Evolutionary conservation across 2,329 filamentous ascomycete genomes (phyloP), one percentile per base, ranked within the genome.

Genomic region (Falciphora oryzae): DNA sequence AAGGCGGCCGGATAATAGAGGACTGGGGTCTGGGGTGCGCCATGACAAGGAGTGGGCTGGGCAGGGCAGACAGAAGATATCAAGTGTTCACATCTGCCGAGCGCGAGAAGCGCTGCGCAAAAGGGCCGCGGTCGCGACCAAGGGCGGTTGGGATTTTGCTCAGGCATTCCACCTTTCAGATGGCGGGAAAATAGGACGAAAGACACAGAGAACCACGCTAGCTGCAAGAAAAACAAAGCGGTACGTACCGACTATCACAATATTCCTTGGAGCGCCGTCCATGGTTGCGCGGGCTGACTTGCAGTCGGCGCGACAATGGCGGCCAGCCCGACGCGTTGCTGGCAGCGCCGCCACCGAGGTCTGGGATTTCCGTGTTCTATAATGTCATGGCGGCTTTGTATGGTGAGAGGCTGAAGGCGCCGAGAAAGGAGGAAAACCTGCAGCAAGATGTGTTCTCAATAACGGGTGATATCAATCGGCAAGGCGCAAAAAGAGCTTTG

Each of bases 171-270:
- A 53, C n/a, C 14, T 44, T 44, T 14, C 38, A 44, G 38, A 16
- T 3, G 18, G 16, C 1, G 56, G 27, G 31, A 59, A 18, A 27
- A n/a, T 31, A 59, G 56, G 27, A 32, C 32, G 61, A 18, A 28
- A 29, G 28, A 53, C 13, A 18, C n/a, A 50, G 59, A 29, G 53
- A 18, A 16, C 11, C 11, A 13, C 35, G 16, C 44, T 7, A 6
- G 44, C 7, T 14, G 6, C 1, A 58, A 56, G 25, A 25, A 22
- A 63, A 31, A n/a, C 22, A 63, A 56, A 50, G n/a, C 18, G 25
- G 56, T n/a, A 69, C 73, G 57, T 68, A 76, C 75, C 75, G 65
- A 85, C 75, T 65, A 85, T 81, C 68, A 84, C 79, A 60, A 83
- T 83, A 53, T 82, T 78, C 64, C 68, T 71, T 31, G 67, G 66